Base-by-base conservation (phyloP, 2,329 filamentous ascomycete species). In the Colletotrichum musae region DNA sequence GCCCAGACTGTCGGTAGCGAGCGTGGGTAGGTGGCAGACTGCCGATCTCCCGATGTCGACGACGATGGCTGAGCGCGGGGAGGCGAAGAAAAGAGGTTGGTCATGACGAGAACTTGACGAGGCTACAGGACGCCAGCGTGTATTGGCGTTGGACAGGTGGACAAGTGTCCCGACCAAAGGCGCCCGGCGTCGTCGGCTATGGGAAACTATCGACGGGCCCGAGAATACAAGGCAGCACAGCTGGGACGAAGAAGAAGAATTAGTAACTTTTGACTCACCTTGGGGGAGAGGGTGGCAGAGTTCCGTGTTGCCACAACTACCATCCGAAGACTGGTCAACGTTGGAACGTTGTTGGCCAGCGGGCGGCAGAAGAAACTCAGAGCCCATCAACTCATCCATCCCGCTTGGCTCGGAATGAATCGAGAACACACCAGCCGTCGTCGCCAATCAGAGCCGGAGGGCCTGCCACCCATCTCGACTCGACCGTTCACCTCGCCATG, bases 1-100 rank as follows among this genome's bases (percentile, higher is more conserved):
- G 54, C 66, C 66, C 66, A 65, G 56, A 47, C 43, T 32, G 54
- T 60, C 66, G 66, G 66, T 69, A 69, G 16, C 66, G 66, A 69
- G 41, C 43, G 18, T 58, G 43, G n/a, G 56, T 39, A 48, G 41
- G 32, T 52, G 41, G 61, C 50, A 66, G 24, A 52, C 61, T 16
- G 66, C 62, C 61, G 66, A 69, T 66, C 66, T 69, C 66, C 66
- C 62, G 62, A 18, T 21, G 43, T 65, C 28, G 50, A 54, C 32
- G 16, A 59, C 32, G 32, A n/a, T 12, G 47, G 18, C n/a, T 18
- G n/a, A 50, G 47, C 32, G 26, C 6, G 28, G 43, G 47, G 52
- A 54, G 13, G 32, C 48, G 32, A 28, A 16, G 65, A 15, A 16
- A 54, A 53, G 41, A 18, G 60, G 60, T 54, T 56, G 50, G 43